phyloP scores from a whole-genome alignment of 2,329 filamentous ascomycete species.

The Penicillium janthinellum region DNA sequence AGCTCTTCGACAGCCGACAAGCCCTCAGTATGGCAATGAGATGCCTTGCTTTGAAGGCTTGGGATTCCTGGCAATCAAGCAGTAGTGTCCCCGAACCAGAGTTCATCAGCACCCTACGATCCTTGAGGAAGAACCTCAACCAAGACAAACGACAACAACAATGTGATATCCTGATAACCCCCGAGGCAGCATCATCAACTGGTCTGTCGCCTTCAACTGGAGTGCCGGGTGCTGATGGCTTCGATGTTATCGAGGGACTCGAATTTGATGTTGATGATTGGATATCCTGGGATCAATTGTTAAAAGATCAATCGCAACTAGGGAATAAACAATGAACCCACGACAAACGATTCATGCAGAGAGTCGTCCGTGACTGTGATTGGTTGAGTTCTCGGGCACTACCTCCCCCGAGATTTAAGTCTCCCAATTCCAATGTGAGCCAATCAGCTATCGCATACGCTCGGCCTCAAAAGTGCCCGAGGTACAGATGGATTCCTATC shows the following conservation, averaged over 20 bases:
- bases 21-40: constrained; percentile 34
- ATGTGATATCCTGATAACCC: neutral
- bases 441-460: neutral
- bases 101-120: constrained; percentile 6
- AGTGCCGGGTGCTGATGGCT: neutral
- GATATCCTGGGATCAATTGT: constrained; percentile 20
- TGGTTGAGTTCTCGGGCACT: constrained; percentile 15
- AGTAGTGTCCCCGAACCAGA: constrained; percentile 1
- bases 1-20: constrained; percentile 31
- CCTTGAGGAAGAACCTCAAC: neutral
- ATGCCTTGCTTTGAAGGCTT: constrained; percentile 37
- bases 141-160: neutral
- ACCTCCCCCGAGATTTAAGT: neutral
- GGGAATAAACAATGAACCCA: neutral
- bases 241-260: constrained; percentile 3
- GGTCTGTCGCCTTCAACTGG: neutral
- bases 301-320: constrained; percentile 9
- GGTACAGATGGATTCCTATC: neutral
- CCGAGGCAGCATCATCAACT: neutral
- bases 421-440: neutral
- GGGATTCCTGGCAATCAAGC: constrained; percentile 22
- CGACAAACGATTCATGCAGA: neutral
- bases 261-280: constrained; percentile 17
- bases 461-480: constrained; percentile 3
- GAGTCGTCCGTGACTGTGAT: constrained; percentile 2